These are phyloP conservation scores for Corymbia maculata DNA, from an alignment of 345 rosid species.

Conservation along the genomic window DNA sequence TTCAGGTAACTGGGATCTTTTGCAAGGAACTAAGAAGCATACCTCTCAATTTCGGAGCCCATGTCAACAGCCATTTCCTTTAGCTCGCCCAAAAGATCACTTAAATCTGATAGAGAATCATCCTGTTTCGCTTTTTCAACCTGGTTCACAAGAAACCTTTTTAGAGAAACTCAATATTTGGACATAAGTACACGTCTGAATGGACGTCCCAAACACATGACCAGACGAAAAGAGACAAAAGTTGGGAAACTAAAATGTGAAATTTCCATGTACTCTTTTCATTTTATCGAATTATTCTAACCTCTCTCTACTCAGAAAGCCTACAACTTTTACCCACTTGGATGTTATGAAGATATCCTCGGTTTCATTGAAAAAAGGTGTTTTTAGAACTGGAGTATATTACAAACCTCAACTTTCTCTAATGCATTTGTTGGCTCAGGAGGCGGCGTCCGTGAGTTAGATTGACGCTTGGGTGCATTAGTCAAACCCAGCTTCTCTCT, in stretches of 20 bases:
- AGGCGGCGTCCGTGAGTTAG: constrained; percentile 27
- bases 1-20: neutral
- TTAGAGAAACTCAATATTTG: neutral
- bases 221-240: neutral
- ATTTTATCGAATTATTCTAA: neutral
- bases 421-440: constrained; percentile 53
- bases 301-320: neutral
- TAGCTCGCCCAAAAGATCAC: constrained; percentile 61
- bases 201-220: neutral
- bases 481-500: constrained; percentile 79
- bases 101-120: constrained; percentile 62
- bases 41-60: constrained; percentile 62
- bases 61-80: constrained; percentile 84
- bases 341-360: neutral
- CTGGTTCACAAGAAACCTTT: constrained; percentile 20
- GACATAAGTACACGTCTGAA: neutral
- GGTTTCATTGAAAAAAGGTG: neutral
- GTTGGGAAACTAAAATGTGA: neutral
- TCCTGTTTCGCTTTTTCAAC: constrained; percentile 75
- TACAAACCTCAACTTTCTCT: constrained; percentile 78
- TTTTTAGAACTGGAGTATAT: neutral
- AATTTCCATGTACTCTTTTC: neutral
- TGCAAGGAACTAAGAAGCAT: neutral
- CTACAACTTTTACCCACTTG: neutral
- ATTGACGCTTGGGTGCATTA: constrained; percentile 26